Conservation (phyloP, 805 yeast species). For the Ogataea nitratoaversa region DNA sequence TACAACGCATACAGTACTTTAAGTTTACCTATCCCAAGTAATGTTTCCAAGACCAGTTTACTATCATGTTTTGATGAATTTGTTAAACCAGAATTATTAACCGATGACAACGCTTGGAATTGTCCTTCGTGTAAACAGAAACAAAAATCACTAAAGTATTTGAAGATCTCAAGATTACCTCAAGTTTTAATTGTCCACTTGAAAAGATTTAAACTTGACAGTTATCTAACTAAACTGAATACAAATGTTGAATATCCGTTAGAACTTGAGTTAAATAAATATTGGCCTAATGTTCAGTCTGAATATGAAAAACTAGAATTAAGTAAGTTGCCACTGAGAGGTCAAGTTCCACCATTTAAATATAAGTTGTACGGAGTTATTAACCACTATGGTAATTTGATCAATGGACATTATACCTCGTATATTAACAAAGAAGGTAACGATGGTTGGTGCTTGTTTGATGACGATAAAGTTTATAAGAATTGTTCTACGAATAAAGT, state of each 20-base stretch:
- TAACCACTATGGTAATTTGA: conserved; percentile 76
- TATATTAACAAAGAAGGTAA: conserved; percentile 57
- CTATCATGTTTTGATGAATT: conserved; percentile 74
- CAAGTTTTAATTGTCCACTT: conserved; percentile 75
- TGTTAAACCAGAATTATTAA: conserved; percentile 67
- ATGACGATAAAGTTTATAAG: conserved; percentile 65
- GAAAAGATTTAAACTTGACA: conserved; percentile 67
- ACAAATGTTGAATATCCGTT: conserved; percentile 67
- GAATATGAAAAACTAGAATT: conserved; percentile 42
- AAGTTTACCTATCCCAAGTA: conserved; percentile 73
- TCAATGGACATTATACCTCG: conserved; percentile 87
- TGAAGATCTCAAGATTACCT: conserved; percentile 76
- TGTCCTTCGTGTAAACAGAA: conserved; percentile 72
- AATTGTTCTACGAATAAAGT: conserved; percentile 49
- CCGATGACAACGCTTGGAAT: conserved; percentile 77
- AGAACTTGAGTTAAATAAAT: conserved; percentile 49
- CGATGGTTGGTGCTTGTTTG: conserved; percentile 77
- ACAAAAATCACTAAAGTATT: conserved; percentile 61
- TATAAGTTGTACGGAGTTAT: conserved; percentile 79
- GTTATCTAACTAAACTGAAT: conserved; percentile 53
- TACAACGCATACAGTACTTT: conserved; percentile 78
- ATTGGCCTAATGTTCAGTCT: conserved; percentile 57
- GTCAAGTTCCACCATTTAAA: conserved; percentile 75
- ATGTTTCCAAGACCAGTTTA: conserved; percentile 30
- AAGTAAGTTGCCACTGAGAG: conserved; percentile 55